phyloP scores from a whole-genome alignment of 345 rosid genomes.

The Arabis alpina region DNA sequence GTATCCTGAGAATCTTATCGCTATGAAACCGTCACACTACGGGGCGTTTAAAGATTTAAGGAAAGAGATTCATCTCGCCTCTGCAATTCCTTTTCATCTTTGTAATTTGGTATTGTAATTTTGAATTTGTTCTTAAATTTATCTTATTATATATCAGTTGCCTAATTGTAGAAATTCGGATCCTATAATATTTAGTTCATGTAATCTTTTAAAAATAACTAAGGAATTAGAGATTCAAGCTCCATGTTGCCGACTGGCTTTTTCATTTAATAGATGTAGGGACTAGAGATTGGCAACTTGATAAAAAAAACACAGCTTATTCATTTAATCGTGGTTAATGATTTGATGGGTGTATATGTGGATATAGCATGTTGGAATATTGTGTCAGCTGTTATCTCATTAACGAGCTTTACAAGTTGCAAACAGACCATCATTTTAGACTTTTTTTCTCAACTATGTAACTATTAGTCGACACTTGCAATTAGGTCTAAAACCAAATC shows the following conservation, averaged over 20 bases:
- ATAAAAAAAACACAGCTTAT: not conserved
- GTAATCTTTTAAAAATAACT: not conserved
- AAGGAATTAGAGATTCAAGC: not conserved
- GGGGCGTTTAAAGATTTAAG: too few species aligned
- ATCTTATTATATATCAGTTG: too few species aligned
- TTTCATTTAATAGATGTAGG: not conserved
- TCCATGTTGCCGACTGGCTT: slow-evolving; percentile 6
- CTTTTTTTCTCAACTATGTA: slow-evolving; percentile 10
- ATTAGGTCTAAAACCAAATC: slow-evolving; percentile 29
- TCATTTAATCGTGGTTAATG: not conserved
- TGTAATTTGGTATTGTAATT: too few species aligned
- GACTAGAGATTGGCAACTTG: not conserved
- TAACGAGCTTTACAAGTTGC: slow-evolving; percentile 34
- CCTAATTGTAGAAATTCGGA: too few species aligned
- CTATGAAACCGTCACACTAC: too few species aligned
- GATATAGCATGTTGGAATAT: not conserved
- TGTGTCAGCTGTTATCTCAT: slow-evolving; percentile 35
- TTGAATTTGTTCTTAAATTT: too few species aligned
- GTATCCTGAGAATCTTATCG: too few species aligned
- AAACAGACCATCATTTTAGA: slow-evolving; percentile 41
- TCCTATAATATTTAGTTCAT: not conserved
- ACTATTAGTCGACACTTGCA: slow-evolving; percentile 25
- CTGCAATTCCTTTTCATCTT: too few species aligned
- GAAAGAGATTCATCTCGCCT: too few species aligned
- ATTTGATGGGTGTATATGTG: not conserved